phyloP scores from a whole-genome alignment of 108 stramenopile genomes.

The Schizochytrium sp. region DNA sequence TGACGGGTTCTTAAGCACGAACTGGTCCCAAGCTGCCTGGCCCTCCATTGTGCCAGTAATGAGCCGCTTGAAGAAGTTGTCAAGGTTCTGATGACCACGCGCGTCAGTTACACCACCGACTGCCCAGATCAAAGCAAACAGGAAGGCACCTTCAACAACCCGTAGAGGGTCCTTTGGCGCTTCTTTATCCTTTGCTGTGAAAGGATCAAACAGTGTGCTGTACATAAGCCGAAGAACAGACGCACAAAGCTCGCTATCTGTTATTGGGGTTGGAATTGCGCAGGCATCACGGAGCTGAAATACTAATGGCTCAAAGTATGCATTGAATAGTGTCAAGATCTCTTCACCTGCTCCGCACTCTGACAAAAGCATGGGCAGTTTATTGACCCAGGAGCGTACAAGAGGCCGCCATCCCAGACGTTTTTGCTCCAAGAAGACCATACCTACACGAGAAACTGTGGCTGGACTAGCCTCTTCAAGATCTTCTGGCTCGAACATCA shows the following conservation, averaged over 20 bases:
- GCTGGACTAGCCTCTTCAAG: constrained; percentile 79
- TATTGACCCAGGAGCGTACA: constrained; percentile 74
- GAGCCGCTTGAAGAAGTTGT: constrained; percentile 67
- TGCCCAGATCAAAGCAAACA: constrained; percentile 73
- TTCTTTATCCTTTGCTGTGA: neutral
- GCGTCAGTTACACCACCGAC: constrained; percentile 75
- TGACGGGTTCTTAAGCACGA: constrained; percentile 72
- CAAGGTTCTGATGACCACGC: constrained; percentile 70
- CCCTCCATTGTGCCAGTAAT: constrained; percentile 64
- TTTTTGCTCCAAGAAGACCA: constrained; percentile 79
- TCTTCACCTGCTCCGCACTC: constrained; percentile 64
- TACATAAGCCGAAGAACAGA: constrained; percentile 43
- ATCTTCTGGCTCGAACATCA: constrained; percentile 83
- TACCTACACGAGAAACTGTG: constrained; percentile 79
- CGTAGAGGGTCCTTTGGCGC: constrained; percentile 71
- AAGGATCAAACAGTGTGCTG: constrained; percentile 67
- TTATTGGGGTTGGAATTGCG: constrained; percentile 73
- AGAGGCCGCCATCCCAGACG: constrained; percentile 77
- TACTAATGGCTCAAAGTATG: constrained; percentile 71
- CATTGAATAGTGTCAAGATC: constrained; percentile 72
- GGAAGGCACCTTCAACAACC: constrained; percentile 72
- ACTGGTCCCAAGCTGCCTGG: constrained; percentile 68
- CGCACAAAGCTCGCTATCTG: constrained; percentile 68
- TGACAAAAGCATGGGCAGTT: constrained; percentile 62
- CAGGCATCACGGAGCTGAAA: constrained; percentile 73